Evolutionary conservation across 352 stramenopile genomes (phyloP).

Genomic region (Plasmopara muralis): DNA sequence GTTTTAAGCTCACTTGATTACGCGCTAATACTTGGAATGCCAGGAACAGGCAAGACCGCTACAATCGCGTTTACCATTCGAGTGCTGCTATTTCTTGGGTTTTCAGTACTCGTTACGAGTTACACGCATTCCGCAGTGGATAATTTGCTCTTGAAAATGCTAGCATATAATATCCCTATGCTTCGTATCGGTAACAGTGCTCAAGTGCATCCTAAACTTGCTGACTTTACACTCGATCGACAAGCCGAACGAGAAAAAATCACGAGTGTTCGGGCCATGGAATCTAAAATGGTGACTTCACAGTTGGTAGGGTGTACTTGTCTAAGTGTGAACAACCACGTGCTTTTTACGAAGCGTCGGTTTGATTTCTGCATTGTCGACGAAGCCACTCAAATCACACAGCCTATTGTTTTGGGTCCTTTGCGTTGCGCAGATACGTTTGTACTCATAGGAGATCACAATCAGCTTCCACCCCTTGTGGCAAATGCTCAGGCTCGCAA

Average conservation of each 20-base stretch:
- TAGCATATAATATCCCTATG: conserved; percentile 49
- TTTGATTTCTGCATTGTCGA: conserved; percentile 99
- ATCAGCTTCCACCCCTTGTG: conserved; percentile 97
- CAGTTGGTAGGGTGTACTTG: conserved; percentile 73
- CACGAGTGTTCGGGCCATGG: conserved; percentile 39
- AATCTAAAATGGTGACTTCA: conserved; percentile 39
- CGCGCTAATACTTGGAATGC: conserved; percentile 91
- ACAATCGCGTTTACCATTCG: conserved; percentile 93
- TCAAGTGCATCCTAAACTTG: conserved; percentile 70
- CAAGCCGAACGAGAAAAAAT: conserved; percentile 25
- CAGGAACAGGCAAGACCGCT: conserved; percentile 94
- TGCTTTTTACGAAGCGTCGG: conserved; percentile 71
- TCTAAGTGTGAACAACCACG: conserved; percentile 65
- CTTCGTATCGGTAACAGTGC: conserved; percentile 63
- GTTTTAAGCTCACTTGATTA: conserved; percentile 91
- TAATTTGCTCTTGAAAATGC: conserved; percentile 93
- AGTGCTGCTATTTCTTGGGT: conserved; percentile 86
- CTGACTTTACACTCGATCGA: conserved; percentile 45
- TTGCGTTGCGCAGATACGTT: conserved; percentile 91
- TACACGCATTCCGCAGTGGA: conserved; percentile 99
- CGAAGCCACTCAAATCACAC: conserved; percentile 97
- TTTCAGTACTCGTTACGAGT: conserved; percentile 93
- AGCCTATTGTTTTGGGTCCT: conserved; percentile 92
- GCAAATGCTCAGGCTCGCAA: conserved; percentile 79
- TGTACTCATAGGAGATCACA: conserved; percentile 96